phyloP scores from a whole-genome alignment of 2,329 filamentous ascomycete genomes.

The Verticillium dahliae region DNA sequence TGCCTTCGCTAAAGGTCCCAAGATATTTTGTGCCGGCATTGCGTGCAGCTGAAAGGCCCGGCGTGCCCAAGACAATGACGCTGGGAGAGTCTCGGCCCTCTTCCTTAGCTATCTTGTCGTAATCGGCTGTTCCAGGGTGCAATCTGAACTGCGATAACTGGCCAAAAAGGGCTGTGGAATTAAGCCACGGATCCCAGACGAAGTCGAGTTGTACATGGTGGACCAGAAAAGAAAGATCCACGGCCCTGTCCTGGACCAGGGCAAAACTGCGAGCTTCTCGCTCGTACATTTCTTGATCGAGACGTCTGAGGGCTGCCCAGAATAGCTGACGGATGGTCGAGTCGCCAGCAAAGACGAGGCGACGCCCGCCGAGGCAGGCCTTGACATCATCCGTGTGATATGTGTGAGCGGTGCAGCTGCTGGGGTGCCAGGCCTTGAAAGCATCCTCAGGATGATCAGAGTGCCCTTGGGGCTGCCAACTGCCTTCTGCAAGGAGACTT shows the following conservation, averaged over 20 bases:
- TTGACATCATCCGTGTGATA: constrained; percentile 45
- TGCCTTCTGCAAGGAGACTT: constrained; percentile 42
- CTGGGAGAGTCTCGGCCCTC: constrained; percentile 23
- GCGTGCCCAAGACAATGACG: constrained; percentile 44
- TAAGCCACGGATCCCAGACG: constrained; percentile 60
- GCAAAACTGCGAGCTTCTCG: constrained; percentile 6
- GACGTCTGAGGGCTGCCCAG: constrained; percentile 34
- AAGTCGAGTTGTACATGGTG: constrained; percentile 19
- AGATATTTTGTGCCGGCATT: constrained; percentile 39
- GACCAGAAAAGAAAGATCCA: constrained; percentile 6
- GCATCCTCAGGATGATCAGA: constrained; percentile 12
- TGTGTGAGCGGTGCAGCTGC: constrained; percentile 50
- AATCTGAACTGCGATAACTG: constrained; percentile 9
- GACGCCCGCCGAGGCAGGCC: constrained; percentile 43
- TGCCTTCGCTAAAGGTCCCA: constrained; percentile 34
- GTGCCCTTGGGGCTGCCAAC: constrained; percentile 32
- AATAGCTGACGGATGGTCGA: constrained; percentile 54
- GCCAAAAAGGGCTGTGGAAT: constrained; percentile 15
- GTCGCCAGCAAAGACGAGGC: constrained; percentile 56
- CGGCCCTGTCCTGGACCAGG: constrained; percentile 5
- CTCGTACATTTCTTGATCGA: constrained; percentile 7
- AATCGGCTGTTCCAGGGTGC: constrained; percentile 6
- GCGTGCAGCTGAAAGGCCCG: constrained; percentile 48
- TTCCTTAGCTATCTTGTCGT: constrained; percentile 5
- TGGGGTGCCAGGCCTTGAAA: constrained; percentile 51